Base-by-base conservation (phyloP, 352 stramenopile genomes). In the Globisporangium cystogenes region DNA sequence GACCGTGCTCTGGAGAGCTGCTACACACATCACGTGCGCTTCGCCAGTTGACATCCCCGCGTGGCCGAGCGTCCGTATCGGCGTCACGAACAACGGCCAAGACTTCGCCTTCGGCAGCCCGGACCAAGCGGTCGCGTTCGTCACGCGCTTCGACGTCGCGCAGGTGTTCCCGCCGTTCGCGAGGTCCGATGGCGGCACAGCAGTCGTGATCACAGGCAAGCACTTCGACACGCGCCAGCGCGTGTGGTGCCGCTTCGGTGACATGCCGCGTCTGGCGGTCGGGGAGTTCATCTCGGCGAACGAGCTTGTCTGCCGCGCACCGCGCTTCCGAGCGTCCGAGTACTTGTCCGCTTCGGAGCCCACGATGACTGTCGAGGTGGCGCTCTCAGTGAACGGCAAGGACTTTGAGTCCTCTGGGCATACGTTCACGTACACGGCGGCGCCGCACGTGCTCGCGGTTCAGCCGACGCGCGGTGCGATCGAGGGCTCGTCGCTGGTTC, bases 211-310 rank as follows among this genome's bases (percentile, higher is more conserved):
- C 15, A 68, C 48, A 11, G 82, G 78, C 3, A 87, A 76, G n/a
- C 40, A 58, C 42, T 93, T 93, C 27, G 59, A 62, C 15, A 7
- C 24, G 24, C 46, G 37, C 1, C 60, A 59, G 43, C 40, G 41
- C 12, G 66, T 90, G 15, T 82, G 67, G 67, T 95, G 82, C 53
- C 64, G 67, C n/a, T 96, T 94, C 48, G 81, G 83, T 12, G 53
- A 72, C 2, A 44, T 37, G 23, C 29, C 59, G 20, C 51, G 76
- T 4, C 18, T 69, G n/a, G 57, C 66, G 1, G 48, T 40, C 0
- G 78, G 62, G 7, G 72, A 55, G 12, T 55, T 73, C 14, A 20
- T 71, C 1, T 66, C 41, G 16, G 3, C 41, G 2, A 57, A 63
- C 4, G 61, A 68, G 35, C 36, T 87, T 15, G 55, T 61, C 11